Evolutionary conservation across 495 filamentous ascomycete genomes (phyloP).

Genomic region (Lineolata rhizophorae): DNA sequence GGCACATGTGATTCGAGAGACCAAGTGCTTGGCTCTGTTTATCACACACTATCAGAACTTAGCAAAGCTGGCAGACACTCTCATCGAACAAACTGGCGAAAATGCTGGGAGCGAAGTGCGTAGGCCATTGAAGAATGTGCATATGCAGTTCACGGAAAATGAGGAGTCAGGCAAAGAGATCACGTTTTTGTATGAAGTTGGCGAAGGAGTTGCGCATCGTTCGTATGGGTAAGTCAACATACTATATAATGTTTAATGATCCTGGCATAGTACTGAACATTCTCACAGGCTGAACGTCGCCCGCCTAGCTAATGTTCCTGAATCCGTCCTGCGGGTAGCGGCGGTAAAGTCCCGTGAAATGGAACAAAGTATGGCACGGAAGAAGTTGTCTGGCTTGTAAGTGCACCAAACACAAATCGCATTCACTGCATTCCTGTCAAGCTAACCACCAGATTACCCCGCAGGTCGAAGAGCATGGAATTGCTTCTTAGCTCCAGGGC

Average conservation of each 20-base stretch:
- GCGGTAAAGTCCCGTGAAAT: constrained; percentile 56
- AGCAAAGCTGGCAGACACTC: constrained; percentile 42
- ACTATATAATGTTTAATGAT: not conserved
- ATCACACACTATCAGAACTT: constrained; percentile 94
- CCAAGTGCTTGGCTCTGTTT: constrained; percentile 63
- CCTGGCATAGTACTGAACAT: not conserved
- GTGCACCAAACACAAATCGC: too few relatives aligned
- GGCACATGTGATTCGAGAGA: constrained; percentile 54
- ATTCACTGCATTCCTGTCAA: too few relatives aligned
- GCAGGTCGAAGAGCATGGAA: too few relatives aligned
- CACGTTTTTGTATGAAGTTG: constrained; percentile 34
- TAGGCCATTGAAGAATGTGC: constrained; percentile 55
- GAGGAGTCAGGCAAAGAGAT: constrained; percentile 18
- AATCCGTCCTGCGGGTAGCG: constrained; percentile 53
- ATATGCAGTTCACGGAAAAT: constrained; percentile 56
- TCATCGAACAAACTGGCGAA: constrained; percentile 19
- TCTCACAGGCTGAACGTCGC: constrained; percentile 53
- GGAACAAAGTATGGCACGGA: constrained; percentile 47
- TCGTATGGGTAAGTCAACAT: constrained; percentile 40
- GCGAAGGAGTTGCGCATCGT: constrained; percentile 74
- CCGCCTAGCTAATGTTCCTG: constrained; percentile 60
- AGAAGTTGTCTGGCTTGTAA: constrained; percentile 24
- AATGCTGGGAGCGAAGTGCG: constrained; percentile 5
- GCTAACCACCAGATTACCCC: too few relatives aligned
- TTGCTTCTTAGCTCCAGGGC: too few relatives aligned